Base-by-base conservation (phyloP, 768 basidiomycete genomes). In the Termitomyces titanicus region DNA sequence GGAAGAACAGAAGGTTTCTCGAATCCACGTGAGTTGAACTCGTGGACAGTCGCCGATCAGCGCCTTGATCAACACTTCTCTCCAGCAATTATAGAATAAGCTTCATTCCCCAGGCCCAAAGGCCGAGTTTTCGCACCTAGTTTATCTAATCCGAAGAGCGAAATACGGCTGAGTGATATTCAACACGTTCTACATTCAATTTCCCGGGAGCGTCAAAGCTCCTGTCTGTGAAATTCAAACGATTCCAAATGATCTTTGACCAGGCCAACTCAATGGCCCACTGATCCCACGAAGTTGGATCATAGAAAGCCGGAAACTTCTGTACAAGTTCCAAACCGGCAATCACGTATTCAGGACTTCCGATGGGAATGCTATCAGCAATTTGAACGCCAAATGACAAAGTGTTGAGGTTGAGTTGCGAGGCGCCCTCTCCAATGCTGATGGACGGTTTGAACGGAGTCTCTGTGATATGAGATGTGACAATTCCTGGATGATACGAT, bases 401-500 rank as follows among this genome's bases (percentile, higher is more conserved):
- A 8, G 35, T 27, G 17, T 61, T 59, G 17, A 63, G 47, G 20
- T 48, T 40, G 25, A 22, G 47, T 47, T 22, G 29, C 50, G 33
- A 27, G 13, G 5, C 18, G 15, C 29, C 48, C 20, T 44, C 38
- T 31, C 51, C 31, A 17, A 56, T 43, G 2, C 37, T 48, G n/a
- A 61, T 53, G 15, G 37, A 33, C 0, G 54, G 47, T 9, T 10
- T 49, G 37, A 53, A 42, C 15, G 44, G 37, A 12, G 45, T 53
- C 18, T 50, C n/a, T 15, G 25, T 52, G 3, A 44, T 45, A 31
- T 55, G 44, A 15, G 40, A 56, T 18, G 51, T 53, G 37, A 49
- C 58, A 2, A 57, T 33, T 2, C 64, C 65, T 3, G 63, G 61
- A n/a, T 64, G 55, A 44, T 59, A 64, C 1, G 57, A 54, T 11